phyloP scores from a whole-genome alignment of 2,329 filamentous ascomycete genomes.

The Ascochyta viciae-villosae region DNA sequence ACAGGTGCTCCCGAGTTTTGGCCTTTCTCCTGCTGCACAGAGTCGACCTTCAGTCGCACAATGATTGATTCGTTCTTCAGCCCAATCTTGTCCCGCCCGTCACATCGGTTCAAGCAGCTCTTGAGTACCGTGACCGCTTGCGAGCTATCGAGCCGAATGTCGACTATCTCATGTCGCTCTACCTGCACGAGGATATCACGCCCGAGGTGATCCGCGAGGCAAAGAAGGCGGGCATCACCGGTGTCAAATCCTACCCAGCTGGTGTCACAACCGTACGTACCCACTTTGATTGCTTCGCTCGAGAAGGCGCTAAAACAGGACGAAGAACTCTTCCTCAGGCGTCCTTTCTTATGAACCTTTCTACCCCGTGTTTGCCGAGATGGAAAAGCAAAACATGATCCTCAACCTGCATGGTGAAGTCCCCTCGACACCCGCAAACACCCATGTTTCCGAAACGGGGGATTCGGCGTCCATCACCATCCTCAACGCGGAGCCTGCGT shows the following conservation, averaged over 20 bases:
- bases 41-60: too few species aligned
- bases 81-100: conserved; percentile 60
- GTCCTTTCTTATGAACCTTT: conserved; percentile 74
- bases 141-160: conserved; percentile 57
- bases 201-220: conserved; percentile 71
- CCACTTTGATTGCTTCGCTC: not conserved
- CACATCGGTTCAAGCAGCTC: conserved; percentile 56
- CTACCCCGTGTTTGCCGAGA: conserved; percentile 83
- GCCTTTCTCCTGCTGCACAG: too few species aligned
- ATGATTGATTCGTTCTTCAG: conserved; percentile 33
- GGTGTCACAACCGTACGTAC: conserved; percentile 48
- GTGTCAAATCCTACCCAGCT: conserved; percentile 73
- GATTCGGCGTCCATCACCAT: conserved; percentile 44
- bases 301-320: conserved; percentile 27
- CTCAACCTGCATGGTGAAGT: conserved; percentile 93
- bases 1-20: too few species aligned
- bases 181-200: conserved; percentile 58
- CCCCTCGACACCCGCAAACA: conserved; percentile 57
- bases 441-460: conserved; percentile 21
- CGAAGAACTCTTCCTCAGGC: conserved; percentile 66
- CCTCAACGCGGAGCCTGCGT: conserved; percentile 75
- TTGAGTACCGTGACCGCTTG: conserved; percentile 55
- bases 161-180: conserved; percentile 60
- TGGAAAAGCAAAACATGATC: conserved; percentile 84
- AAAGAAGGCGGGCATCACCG: conserved; percentile 72